These are phyloP conservation scores for Clavariopsis aquatica DNA, from an alignment of 495 filamentous ascomycete species.

Conservation along the genomic window DNA sequence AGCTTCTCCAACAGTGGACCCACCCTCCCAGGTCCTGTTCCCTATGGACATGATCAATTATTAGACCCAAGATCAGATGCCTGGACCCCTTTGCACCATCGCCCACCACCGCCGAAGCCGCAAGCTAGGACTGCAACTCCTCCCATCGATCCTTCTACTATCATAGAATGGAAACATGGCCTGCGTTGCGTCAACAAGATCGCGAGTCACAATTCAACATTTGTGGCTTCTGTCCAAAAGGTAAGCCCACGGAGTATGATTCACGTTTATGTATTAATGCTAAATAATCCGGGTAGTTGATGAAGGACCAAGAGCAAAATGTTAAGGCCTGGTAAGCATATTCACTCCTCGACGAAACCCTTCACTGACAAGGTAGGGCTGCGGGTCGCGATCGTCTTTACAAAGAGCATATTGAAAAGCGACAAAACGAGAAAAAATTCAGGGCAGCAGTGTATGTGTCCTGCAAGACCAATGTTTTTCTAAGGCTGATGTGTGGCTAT, in stretches of 20 bases:
- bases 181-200: conserved; percentile 63
- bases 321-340: conserved; percentile 62
- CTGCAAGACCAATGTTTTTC: background rate
- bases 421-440: conserved; percentile 13
- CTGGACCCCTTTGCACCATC: conserved; percentile 1
- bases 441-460: conserved; percentile 14
- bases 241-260: conserved; percentile 30
- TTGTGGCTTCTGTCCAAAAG: conserved; percentile 47
- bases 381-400: conserved; percentile 54
- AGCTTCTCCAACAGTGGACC: background rate
- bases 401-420: conserved; percentile 49
- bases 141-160: conserved; percentile 55
- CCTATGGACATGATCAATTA: background rate
- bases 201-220: conserved; percentile 54
- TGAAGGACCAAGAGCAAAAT: conserved; percentile 63
- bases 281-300: conserved; percentile 49
- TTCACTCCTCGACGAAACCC: background rate
- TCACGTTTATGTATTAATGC: conserved; percentile 10
- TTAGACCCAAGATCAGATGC: conserved; percentile 12
- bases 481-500: background rate
- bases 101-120: conserved; percentile 3
- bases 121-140: conserved; percentile 1
- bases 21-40: background rate
- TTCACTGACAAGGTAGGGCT: conserved; percentile 38
- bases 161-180: conserved; percentile 66